Evolutionary conservation across 352 stramenopile genomes (phyloP).

Genomic region (Phytophthora megakarya): DNA sequence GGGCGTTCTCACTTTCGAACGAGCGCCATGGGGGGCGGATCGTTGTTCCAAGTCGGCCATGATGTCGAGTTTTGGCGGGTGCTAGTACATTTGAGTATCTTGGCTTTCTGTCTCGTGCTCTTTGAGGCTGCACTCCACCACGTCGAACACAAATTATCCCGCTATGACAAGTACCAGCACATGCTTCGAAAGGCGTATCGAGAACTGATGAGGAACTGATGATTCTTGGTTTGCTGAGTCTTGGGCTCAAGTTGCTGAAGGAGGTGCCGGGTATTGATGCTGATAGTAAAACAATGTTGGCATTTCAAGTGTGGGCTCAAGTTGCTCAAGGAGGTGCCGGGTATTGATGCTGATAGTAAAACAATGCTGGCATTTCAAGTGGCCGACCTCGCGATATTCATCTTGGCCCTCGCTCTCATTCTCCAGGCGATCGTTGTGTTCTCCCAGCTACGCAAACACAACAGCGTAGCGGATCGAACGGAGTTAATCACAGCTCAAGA

Average conservation of each 20-base stretch:
- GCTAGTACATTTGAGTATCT: constrained; percentile 46
- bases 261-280: constrained; percentile 35
- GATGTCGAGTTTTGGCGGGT: constrained; percentile 61
- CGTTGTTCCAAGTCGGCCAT: constrained; percentile 57
- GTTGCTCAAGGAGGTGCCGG: constrained; percentile 42
- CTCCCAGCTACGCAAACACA: constrained; percentile 41
- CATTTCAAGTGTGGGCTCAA: constrained; percentile 62
- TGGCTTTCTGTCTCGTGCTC: constrained; percentile 50
- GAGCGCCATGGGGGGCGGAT: constrained; percentile 31
- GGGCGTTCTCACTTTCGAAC: constrained; percentile 25
- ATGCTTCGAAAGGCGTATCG: constrained; percentile 63
- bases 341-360: constrained; percentile 33
- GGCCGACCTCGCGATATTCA: constrained; percentile 57
- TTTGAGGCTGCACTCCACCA: constrained; percentile 49
- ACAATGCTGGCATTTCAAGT: constrained; percentile 53
- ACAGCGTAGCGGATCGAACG: constrained; percentile 40
- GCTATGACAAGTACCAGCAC: constrained; percentile 62
- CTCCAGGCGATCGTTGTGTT: constrained; percentile 54
- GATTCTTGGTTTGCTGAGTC: constrained; percentile 55
- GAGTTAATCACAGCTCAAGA: constrained; percentile 49
- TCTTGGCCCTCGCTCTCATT: constrained; percentile 54
- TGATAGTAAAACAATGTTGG: constrained; percentile 41
- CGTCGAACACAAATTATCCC: constrained; percentile 47
- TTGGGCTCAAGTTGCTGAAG: constrained; percentile 54
- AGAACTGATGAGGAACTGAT: constrained; percentile 70